Evolutionary conservation across 2,329 filamentous ascomycete genomes (phyloP).

Genomic region (Furcasterigmium sp.): DNA sequence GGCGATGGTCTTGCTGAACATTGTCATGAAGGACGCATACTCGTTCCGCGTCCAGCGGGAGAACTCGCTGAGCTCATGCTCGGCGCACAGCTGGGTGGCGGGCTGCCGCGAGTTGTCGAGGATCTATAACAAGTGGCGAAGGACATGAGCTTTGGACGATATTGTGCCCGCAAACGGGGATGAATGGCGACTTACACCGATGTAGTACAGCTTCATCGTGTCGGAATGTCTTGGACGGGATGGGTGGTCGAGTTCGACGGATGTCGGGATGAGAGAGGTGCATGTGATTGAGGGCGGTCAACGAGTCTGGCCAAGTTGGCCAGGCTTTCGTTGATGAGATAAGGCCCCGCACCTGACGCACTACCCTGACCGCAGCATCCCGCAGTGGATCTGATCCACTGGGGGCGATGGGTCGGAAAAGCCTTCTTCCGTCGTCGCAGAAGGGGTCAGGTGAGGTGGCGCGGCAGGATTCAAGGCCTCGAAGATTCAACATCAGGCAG

Average conservation of each 20-base stretch:
- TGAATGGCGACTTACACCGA: constrained; percentile 64
- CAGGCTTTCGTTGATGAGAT: too few species aligned
- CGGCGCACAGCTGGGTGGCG: constrained; percentile 68
- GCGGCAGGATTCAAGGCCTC: too few species aligned
- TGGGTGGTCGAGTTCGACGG: neutral
- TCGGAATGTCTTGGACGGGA: neutral
- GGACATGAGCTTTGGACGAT: too few species aligned
- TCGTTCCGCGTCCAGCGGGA: constrained; percentile 73
- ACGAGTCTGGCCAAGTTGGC: neutral
- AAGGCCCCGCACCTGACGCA: neutral
- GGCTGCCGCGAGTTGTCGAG: constrained; percentile 75
- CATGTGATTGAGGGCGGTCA: neutral
- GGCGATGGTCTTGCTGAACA: constrained; percentile 84
- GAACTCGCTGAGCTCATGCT: constrained; percentile 73
- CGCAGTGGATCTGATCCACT: neutral
- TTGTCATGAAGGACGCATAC: constrained; percentile 67
- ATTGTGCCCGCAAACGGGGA: constrained; percentile 6
- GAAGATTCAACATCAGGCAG: too few species aligned
- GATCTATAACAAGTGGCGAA: too few species aligned
- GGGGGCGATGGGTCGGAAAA: neutral
- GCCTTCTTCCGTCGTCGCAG: neutral
- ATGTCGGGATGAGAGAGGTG: neutral
- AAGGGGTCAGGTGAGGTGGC: too few species aligned
- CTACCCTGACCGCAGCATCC: neutral
- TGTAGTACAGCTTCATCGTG: constrained; percentile 82